These are phyloP conservation scores for Oidium heveae DNA, from an alignment of 2,329 filamentous ascomycete genomes.

Conservation along the genomic window DNA sequence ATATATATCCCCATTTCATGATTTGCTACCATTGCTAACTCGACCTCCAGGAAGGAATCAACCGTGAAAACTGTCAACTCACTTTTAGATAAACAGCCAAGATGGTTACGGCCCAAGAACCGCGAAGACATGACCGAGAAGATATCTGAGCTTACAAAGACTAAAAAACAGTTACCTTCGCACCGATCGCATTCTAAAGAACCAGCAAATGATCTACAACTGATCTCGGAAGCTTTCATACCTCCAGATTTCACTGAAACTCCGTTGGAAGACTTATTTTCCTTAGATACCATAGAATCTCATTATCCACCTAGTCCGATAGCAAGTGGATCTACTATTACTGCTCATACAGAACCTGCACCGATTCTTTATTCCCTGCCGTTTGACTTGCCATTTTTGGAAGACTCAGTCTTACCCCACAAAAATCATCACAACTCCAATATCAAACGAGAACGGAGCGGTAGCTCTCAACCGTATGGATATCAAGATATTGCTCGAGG, in stretches of 20 bases:
- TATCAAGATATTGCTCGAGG: constrained; percentile 6
- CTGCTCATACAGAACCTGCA: background rate
- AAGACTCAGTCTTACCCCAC: background rate
- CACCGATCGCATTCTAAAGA: background rate
- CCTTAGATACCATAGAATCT: background rate
- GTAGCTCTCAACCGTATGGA: constrained; percentile 2
- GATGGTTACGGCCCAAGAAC: constrained; percentile 28
- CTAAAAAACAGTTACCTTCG: constrained; percentile 14
- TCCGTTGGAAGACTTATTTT: constrained; percentile 1
- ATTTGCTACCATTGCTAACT: background rate
- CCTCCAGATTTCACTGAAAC: constrained; percentile 1
- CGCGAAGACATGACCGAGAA: constrained; percentile 26
- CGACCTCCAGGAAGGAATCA: constrained; percentile 19
- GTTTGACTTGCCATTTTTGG: constrained; percentile 1
- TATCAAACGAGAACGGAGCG: background rate
- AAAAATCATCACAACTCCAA: background rate
- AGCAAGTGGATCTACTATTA: background rate
- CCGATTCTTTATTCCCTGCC: constrained; percentile 1
- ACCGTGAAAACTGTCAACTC: constrained; percentile 31
- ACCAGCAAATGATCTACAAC: background rate
- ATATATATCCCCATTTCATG: background rate
- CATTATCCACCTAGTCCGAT: background rate
- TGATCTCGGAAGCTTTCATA: background rate
- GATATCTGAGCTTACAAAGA: constrained; percentile 20
- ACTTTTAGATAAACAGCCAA: constrained; percentile 31